Evolutionary conservation across 192 early-diverging fungal genomes (phyloP), one percentile per base, ranked within the genome.

Genomic region (Linnemannia schmuckeri): DNA sequence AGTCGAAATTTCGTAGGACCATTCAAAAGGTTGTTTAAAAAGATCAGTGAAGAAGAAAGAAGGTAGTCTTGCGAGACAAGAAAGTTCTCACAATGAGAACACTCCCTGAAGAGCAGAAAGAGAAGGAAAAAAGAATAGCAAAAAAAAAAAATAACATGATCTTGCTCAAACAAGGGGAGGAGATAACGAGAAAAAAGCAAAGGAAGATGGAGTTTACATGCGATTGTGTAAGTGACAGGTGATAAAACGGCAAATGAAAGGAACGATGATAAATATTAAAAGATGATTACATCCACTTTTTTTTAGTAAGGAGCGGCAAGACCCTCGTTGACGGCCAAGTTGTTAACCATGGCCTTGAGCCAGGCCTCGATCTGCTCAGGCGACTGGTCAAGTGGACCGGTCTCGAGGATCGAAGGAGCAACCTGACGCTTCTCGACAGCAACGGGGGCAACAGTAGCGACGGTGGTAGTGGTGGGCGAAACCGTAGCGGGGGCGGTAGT

Each of bases 341-440:
- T 63, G 75, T 86, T 80, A 54, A 66, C 78, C 41, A 80, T 37
- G 24, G 78, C 54, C 78, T 86, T 80, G 75, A 86, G 30, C 83
- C 83, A 86, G 30, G 83, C 83, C n/a, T 80, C 75, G 6, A 86
- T 66, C 13, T 66, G 61, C 27, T 33, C 61, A 12, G 74, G 49
- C 12, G 74, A 55, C 17, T 37, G 30, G 20, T 55, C 52, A 12
- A 44, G 12, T 6, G 44, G 47, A 37, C 44, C 38, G 9, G 44
- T 75, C 33, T 47, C 47, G 33, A 54, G 46, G 27, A 37, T 75
- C 27, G 24, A n/a, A 17, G 46, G 30, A 35, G 17, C 61, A 35
- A 7, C 61, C 61, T 57, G 52, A 27, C 52, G 74, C 35, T 75
- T 33, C 47, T 38, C 18, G 74, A 22, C 30, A 35, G 6, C 49